Evolutionary conservation across 1,284 basidiomycete species (phyloP).

Genomic region (Malassezia furfur): DNA sequence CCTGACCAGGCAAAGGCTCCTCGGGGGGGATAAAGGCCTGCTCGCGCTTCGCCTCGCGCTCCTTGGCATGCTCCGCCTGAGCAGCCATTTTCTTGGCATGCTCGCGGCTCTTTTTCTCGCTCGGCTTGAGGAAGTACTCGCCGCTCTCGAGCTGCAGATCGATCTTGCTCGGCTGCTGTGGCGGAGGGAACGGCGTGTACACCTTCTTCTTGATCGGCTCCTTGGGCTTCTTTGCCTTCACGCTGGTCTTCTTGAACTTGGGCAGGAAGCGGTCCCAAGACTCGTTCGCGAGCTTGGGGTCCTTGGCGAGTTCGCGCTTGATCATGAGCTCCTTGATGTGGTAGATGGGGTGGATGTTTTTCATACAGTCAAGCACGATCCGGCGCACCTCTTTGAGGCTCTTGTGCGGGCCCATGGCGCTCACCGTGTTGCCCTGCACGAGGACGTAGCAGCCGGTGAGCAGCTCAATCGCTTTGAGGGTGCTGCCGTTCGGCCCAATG

Average conservation of each 20-base stretch:
- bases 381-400: constrained; percentile 88
- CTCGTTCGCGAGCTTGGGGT: constrained; percentile 85
- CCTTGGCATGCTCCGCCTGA: constrained; percentile 26
- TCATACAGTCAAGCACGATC: constrained; percentile 96
- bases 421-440: constrained; percentile 95
- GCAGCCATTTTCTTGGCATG: constrained; percentile 41
- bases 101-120: constrained; percentile 58
- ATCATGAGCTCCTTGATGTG: constrained; percentile 99
- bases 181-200: constrained; percentile 98
- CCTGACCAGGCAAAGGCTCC: constrained; percentile 20
- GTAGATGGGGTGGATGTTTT: constrained; percentile 98
- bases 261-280: constrained; percentile 97
- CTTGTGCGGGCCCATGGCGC: constrained; percentile 92
- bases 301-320: constrained; percentile 90
- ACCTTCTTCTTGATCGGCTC: constrained; percentile 64
- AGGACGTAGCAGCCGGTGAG: constrained; percentile 93
- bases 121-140: constrained; percentile 90
- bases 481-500: constrained; percentile 91
- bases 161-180: constrained; percentile 86
- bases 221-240: constrained; percentile 60
- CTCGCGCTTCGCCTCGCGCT: constrained; percentile 30
- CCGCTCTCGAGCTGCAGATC: constrained; percentile 90
- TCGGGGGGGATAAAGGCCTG: constrained; percentile 28
- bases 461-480: constrained; percentile 94
- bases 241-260: constrained; percentile 82